Evolutionary conservation across 805 yeast genomes (phyloP), one percentile per base, ranked within the genome.

Genomic region (Vanderwaltozyma polyspora): DNA sequence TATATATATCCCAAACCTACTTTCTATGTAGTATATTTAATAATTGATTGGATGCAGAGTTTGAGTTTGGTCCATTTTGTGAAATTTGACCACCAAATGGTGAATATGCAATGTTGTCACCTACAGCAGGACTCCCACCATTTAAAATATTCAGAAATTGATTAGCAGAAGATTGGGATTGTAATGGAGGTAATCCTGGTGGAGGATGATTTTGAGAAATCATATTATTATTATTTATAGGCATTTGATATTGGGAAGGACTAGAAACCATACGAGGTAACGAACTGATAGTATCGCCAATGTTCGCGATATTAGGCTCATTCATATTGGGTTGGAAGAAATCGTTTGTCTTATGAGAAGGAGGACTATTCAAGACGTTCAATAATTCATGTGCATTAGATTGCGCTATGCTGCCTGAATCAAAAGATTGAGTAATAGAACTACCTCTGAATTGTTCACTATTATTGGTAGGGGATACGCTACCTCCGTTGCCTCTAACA

Each of bases 21-120:
- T 37, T 34, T 29, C 41, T 40, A 42, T 49, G 48, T 38, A 49
- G 38, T 26, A 50, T 33, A 41, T 44, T 43, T 32, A 53, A 35
- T 32, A 53, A 40, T 31, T 53, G 55, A 25, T 43, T 44, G 5
- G 55, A 42, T 12, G 51, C 48, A 15, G 32, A 24, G 8, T 16
- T 32, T 26, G 35, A 11, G 12, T 12, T 10, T 5, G 17, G 16
- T 16, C 6, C 19, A n/a, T n/a, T n/a, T n/a, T n/a, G n/a, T n/a
- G n/a, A n/a, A n/a, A n/a, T n/a, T n/a, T n/a, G n/a, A n/a, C n/a
- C n/a, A n/a, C n/a, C n/a, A n/a, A n/a, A n/a, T n/a, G n/a, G n/a
- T n/a, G n/a, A n/a, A n/a, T n/a, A n/a, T n/a, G n/a, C n/a, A n/a
- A n/a, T n/a, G n/a, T n/a, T n/a, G n/a, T n/a, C n/a, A 19, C 6